These are phyloP conservation scores for Solanum tarijense DNA, from an alignment of 257 asterid species.

Conservation along the genomic window DNA sequence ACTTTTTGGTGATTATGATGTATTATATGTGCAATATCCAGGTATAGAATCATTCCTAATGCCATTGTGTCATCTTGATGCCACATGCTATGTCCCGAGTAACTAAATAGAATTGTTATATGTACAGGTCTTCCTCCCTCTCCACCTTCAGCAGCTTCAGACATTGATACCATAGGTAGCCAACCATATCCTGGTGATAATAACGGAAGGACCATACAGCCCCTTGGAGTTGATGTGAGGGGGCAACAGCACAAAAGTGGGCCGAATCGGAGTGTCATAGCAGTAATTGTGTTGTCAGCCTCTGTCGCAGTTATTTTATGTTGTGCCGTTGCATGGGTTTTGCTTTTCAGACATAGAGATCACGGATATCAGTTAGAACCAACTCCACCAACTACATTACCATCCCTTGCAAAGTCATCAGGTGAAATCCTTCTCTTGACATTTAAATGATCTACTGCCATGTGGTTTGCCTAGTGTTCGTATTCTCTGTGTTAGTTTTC, in stretches of 20 bases:
- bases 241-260: conserved; percentile 42
- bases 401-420: conserved; percentile 65
- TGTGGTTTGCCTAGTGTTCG: background rate
- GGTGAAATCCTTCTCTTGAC: conserved; percentile 31
- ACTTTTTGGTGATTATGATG: conserved; percentile 70
- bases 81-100: background rate
- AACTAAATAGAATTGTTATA: background rate
- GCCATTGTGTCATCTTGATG: background rate
- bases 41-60: conserved; percentile 27
- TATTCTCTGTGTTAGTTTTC: background rate
- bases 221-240: conserved; percentile 76
- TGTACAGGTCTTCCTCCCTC: conserved; percentile 84
- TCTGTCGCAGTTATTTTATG: conserved; percentile 40
- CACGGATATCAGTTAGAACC: conserved; percentile 23
- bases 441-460: background rate
- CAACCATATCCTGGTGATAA: conserved; percentile 65
- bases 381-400: conserved; percentile 37
- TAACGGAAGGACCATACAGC: conserved; percentile 50
- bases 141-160: conserved; percentile 75
- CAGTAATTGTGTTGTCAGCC: conserved; percentile 53
- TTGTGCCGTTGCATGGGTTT: conserved; percentile 52
- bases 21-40: conserved; percentile 80
- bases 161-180: conserved; percentile 40
- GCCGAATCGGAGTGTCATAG: conserved; percentile 44
- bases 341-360: conserved; percentile 39